Percentiles rank a stretch among this genome's conserved stretches.
Conservation (phyloP, 1,284 basidiomycete genomes). For the Ceratobasidium papillatum region DNA sequence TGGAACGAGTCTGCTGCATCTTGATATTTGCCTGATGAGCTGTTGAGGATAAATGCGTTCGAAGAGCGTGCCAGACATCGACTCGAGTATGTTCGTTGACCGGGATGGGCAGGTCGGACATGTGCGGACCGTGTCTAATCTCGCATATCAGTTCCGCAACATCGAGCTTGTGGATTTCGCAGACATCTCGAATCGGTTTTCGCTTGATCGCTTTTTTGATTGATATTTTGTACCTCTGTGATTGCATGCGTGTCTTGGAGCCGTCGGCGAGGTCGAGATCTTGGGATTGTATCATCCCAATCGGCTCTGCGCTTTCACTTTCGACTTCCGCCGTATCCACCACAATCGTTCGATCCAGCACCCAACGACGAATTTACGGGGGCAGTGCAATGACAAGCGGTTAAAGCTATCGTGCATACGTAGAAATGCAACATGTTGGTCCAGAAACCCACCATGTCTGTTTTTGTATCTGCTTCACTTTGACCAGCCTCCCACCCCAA, state of each 20-base stretch:
- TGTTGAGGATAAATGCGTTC: background rate
- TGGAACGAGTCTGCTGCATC: constrained; percentile 24
- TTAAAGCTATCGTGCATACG: background rate
- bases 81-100: constrained; percentile 13
- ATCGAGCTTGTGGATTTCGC: constrained; percentile 7
- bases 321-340: background rate
- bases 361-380: background rate
- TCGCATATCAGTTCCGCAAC: background rate
- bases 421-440: background rate
- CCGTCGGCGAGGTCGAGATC: constrained; percentile 19
- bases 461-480: no score
- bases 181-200: constrained; percentile 6
- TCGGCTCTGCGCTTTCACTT: constrained; percentile 12
- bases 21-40: background rate
- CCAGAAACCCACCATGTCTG: no score
- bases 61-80: constrained; percentile 6
- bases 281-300: background rate
- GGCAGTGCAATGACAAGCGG: background rate
- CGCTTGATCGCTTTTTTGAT: background rate
- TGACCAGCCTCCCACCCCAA: no score
- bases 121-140: background rate
- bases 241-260: background rate
- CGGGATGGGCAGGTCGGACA: background rate
- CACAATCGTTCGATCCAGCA: background rate
- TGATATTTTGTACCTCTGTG: background rate